phyloP scores from a whole-genome alignment of 352 stramenopile species.

The Phytophthora macrochlamydospora region DNA sequence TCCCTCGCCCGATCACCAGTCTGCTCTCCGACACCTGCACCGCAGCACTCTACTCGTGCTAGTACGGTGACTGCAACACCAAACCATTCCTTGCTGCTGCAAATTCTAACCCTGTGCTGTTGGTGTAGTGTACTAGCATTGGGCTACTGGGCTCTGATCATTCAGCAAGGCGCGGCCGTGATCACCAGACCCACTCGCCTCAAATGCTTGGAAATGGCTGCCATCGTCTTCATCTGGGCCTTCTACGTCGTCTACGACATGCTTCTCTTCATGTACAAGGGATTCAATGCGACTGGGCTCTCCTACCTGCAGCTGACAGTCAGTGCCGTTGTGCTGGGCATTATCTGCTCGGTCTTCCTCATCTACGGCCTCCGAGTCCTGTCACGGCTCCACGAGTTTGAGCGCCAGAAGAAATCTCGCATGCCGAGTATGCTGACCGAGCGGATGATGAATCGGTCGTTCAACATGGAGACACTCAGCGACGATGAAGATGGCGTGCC shows the following conservation, averaged over 20 bases:
- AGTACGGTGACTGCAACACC: conserved; percentile 23
- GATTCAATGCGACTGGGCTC: conserved; percentile 29
- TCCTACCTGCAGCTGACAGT: conserved; percentile 24
- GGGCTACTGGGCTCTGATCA: conserved; percentile 37
- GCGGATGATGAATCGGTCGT: conserved; percentile 19
- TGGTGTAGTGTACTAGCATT: conserved; percentile 25
- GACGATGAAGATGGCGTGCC: conserved; percentile 30
- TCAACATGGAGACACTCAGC: conserved; percentile 29
- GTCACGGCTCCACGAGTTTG: conserved; percentile 27
- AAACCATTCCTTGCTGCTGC: neutral
- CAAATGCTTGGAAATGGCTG: conserved; percentile 22
- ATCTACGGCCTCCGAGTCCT: conserved; percentile 34
- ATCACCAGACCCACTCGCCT: conserved; percentile 13
- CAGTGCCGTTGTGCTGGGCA: conserved; percentile 25
- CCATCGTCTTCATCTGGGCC: conserved; percentile 26
- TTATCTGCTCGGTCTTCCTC: conserved; percentile 31
- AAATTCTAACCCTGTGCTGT: neutral
- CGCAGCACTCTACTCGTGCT: conserved; percentile 34
- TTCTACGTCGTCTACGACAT: conserved; percentile 38
- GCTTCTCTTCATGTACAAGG: conserved; percentile 34
- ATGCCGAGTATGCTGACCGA: conserved; percentile 17
- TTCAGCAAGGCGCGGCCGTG: conserved; percentile 29
- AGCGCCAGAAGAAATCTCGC: conserved; percentile 16
- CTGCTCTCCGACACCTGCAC: conserved; percentile 42
- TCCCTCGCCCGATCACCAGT: conserved; percentile 27